These are phyloP conservation scores for Emmonsiellopsis sp. DNA, from an alignment of 2,329 filamentous ascomycete species.

Conservation along the genomic window DNA sequence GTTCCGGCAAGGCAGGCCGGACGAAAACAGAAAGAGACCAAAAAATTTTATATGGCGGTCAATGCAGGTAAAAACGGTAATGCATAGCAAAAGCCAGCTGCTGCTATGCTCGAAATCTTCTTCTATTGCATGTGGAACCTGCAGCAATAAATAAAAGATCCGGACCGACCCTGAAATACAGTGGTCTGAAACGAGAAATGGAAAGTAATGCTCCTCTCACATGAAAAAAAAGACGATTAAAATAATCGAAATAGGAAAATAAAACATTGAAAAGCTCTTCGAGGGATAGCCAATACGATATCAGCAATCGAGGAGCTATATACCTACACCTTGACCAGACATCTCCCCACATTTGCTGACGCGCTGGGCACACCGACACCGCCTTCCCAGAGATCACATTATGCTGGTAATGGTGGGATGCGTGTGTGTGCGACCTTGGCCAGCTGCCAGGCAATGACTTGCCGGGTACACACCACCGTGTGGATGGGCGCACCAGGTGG, in stretches of 20 bases:
- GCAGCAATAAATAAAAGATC: background rate
- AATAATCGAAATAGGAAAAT: constrained; percentile 1
- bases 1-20: no score
- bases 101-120: constrained; percentile 2
- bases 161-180: background rate
- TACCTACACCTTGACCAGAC: background rate
- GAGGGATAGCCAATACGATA: constrained; percentile 7
- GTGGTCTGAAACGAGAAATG: background rate
- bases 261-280: background rate
- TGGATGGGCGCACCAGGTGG: constrained; percentile 3
- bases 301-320: background rate
- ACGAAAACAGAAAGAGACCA: background rate
- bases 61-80: background rate
- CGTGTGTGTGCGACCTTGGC: background rate
- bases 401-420: background rate
- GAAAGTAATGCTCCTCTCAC: constrained; percentile 1
- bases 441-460: background rate
- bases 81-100: constrained; percentile 8
- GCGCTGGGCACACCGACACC: constrained; percentile 7
- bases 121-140: background rate
- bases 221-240: constrained; percentile 5
- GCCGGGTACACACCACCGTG: constrained; percentile 7
- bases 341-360: background rate
- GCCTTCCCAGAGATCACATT: background rate
- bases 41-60: background rate